Conservation (phyloP, 1,284 basidiomycete species). For the Sphaerobolus stellatus region DNA sequence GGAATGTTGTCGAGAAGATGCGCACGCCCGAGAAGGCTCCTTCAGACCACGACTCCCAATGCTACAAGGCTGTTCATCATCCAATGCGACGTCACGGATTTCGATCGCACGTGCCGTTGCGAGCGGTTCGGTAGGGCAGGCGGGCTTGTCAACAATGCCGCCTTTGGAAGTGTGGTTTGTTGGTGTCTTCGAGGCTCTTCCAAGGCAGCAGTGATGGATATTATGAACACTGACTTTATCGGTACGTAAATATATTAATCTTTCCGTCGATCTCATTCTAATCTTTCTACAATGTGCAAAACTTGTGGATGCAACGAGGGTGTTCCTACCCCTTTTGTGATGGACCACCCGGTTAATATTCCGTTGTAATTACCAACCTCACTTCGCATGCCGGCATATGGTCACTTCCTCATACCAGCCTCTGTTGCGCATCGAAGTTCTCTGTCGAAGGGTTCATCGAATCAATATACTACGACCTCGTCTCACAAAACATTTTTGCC, state of each 20-base stretch:
- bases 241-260: background rate
- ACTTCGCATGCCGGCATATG: background rate
- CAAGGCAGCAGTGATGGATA: background rate
- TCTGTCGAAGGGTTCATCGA: background rate
- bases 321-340: background rate
- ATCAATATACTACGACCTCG: background rate
- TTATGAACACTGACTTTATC: background rate
- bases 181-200: background rate
- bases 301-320: background rate
- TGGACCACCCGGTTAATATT: background rate
- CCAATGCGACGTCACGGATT: background rate
- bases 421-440: background rate
- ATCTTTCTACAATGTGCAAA: background rate
- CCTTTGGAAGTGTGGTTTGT: background rate
- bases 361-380: background rate
- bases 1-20: background rate
- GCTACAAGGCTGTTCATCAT: background rate
- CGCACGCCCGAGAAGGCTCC: background rate
- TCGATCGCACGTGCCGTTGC: background rate
- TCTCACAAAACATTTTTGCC: background rate
- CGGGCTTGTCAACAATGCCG: background rate
- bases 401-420: background rate
- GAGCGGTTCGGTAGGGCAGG: background rate
- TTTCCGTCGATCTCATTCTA: background rate
- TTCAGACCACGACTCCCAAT: background rate